Evolutionary conservation across 495 filamentous ascomycete species (phyloP).

Genomic region (Neurospora cerealis): DNA sequence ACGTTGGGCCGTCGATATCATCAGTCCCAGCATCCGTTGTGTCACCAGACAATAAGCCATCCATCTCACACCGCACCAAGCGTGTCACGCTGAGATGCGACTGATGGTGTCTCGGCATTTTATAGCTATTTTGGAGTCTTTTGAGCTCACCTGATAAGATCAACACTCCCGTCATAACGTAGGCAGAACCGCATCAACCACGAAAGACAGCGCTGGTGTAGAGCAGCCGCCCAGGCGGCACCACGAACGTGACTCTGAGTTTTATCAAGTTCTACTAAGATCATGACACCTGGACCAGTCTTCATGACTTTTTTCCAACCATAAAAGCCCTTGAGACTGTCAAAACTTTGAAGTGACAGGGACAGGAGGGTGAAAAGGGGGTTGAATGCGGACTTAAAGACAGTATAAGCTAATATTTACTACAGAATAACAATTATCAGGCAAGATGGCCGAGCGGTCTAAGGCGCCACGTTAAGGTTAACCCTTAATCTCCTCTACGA

Average conservation of each 20-base stretch:
- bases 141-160: neutral
- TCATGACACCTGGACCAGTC: rapidly evolving
- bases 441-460: conserved; percentile 19
- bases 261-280: neutral
- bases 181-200: neutral
- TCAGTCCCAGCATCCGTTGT: neutral
- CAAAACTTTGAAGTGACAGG: neutral
- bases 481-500: conserved; percentile 8
- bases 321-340: neutral
- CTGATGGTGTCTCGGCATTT: neutral
- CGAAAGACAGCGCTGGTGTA: neutral
- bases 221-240: neutral
- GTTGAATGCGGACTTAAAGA: rapidly evolving
- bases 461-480: conserved; percentile 19
- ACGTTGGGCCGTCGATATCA: neutral
- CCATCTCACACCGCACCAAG: neutral
- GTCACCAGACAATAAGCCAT: neutral
- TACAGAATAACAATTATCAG: neutral
- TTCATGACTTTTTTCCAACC: neutral
- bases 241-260: neutral
- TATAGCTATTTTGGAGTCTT: neutral
- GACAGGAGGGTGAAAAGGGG: neutral
- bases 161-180: neutral
- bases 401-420: rapidly evolving
- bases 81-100: neutral